Conservation (phyloP, 495 filamentous ascomycete genomes). For the Trichoderma asperelloides region DNA sequence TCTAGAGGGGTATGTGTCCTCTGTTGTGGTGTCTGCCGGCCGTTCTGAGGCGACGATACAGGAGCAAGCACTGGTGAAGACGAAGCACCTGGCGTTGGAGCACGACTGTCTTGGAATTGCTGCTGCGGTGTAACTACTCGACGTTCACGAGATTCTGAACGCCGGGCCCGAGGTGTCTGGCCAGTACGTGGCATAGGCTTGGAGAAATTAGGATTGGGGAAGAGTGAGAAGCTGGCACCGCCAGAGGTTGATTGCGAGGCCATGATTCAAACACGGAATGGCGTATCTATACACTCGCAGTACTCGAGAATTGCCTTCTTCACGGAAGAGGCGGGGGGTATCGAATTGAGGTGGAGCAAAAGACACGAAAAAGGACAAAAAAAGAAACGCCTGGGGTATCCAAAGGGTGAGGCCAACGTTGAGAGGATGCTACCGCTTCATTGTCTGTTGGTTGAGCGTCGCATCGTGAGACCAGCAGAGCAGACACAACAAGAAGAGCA, state of each 20-base stretch:
- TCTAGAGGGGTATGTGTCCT: constrained; percentile 23
- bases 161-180: constrained; percentile 20
- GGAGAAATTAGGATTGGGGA: constrained; percentile 33
- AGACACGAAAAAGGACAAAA: background rate
- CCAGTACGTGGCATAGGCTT: constrained; percentile 24
- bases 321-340: background rate
- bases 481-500: constrained; percentile 2
- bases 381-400: background rate
- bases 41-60: constrained; percentile 21
- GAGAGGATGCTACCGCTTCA: background rate
- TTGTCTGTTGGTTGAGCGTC: constrained; percentile 3
- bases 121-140: constrained; percentile 29
- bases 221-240: constrained; percentile 38
- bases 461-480: constrained; percentile 6
- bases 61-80: background rate
- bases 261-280: constrained; percentile 12
- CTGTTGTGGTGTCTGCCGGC: constrained; percentile 25
- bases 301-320: background rate
- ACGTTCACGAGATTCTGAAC: constrained; percentile 10
- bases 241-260: constrained; percentile 30
- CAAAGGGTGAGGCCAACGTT: background rate
- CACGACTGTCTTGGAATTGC: constrained; percentile 23
- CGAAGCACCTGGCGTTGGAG: constrained; percentile 4
- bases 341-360: background rate
- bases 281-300: background rate